A percentile compares a stretch with the other conserved stretches of the same genome.
Evolutionary conservation across 768 basidiomycete species (phyloP).

Genomic region (Daedaleopsis sinensis): DNA sequence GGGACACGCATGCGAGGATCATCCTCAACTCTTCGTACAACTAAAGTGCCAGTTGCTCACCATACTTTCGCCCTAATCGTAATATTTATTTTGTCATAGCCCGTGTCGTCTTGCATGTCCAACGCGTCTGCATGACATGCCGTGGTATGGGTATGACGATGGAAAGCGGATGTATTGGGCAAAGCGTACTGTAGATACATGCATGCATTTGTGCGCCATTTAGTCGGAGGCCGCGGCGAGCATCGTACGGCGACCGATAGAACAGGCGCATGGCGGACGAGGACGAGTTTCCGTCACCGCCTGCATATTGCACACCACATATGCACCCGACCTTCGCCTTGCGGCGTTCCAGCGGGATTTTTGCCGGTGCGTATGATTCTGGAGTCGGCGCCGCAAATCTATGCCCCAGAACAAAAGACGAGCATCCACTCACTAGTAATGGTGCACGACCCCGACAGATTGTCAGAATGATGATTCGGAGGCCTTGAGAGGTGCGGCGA

Average conservation of each 20-base stretch:
- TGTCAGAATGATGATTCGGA: no score
- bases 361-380: neutral
- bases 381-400: neutral
- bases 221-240: neutral
- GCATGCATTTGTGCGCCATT: neutral
- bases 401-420: no score
- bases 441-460: no score
- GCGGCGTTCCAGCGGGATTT: neutral
- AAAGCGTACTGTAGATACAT: neutral
- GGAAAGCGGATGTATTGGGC: no score
- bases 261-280: neutral
- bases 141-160: no score
- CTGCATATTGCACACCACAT: neutral
- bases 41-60: neutral
- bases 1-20: constrained; percentile 58
- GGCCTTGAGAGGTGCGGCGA: no score
- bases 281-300: neutral
- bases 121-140: no score
- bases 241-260: neutral
- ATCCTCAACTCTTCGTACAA: constrained; percentile 47
- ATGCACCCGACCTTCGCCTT: constrained; percentile 1
- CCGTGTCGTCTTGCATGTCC: no score
- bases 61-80: no score
- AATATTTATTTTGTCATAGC: no score
- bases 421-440: no score